Evolutionary conservation across 1,139 yeast species (phyloP).

Genomic region (Pneumocystis wakefieldiae): DNA sequence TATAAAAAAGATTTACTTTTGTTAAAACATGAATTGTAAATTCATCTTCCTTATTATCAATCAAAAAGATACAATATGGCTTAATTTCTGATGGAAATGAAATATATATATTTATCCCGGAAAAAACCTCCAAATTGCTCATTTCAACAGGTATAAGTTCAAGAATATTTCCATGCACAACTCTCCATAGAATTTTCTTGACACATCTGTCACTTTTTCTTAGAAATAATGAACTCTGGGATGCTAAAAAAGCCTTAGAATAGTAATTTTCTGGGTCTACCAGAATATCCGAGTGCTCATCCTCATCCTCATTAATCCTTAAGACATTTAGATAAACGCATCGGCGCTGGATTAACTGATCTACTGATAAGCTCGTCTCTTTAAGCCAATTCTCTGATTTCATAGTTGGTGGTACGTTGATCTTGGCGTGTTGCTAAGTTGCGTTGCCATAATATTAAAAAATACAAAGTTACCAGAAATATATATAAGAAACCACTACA

Average conservation of each 20-base stretch:
- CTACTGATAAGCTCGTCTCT: neutral
- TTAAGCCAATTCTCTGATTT: neutral
- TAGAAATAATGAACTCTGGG: neutral
- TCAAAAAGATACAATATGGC: neutral
- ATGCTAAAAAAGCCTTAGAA: neutral
- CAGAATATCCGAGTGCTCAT: neutral
- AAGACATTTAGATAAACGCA: neutral
- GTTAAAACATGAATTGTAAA: conserved; percentile 9
- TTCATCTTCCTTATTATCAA: neutral
- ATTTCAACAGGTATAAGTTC: neutral
- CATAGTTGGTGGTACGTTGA: neutral
- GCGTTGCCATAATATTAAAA: too few species aligned
- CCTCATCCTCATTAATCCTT: neutral
- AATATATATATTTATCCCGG: neutral
- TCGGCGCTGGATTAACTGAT: neutral
- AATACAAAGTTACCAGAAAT: neutral
- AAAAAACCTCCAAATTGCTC: neutral
- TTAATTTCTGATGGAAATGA: neutral
- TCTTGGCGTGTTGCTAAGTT: neutral
- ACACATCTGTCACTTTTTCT: neutral
- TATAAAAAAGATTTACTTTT: conserved; percentile 3
- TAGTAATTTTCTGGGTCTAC: neutral
- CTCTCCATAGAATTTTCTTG: neutral
- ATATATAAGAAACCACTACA: neutral
- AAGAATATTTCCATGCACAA: neutral